Conservation (phyloP, 495 filamentous ascomycete genomes). For the Podospora tetraspora region DNA sequence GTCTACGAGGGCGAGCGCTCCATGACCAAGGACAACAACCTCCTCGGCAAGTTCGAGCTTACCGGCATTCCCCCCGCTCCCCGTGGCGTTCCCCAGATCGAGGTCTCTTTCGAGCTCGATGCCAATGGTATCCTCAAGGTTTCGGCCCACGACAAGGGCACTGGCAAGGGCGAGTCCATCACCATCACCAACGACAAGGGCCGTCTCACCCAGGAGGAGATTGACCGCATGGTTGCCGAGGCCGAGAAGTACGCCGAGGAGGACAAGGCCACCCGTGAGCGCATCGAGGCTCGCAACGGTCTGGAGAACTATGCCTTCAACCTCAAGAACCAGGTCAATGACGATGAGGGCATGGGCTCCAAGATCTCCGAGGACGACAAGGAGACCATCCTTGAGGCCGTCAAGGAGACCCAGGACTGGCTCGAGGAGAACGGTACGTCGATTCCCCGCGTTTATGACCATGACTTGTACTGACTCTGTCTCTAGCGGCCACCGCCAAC, state of each 20-base stretch:
- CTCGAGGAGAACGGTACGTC: slow-evolving; percentile 75
- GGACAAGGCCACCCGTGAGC: slow-evolving; percentile 93
- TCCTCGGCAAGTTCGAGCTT: slow-evolving; percentile 96
- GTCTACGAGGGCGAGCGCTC: slow-evolving; percentile 95
- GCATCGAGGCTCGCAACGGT: slow-evolving; percentile 91
- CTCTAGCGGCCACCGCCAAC: slow-evolving; percentile 62
- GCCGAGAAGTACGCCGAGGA: slow-evolving; percentile 98
- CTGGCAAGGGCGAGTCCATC: slow-evolving; percentile 92
- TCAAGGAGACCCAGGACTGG: slow-evolving; percentile 98
- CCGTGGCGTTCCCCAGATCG: slow-evolving; percentile 94
- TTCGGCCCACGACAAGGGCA: slow-evolving; percentile 91
- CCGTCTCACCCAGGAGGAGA: slow-evolving; percentile 90
- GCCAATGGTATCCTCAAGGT: slow-evolving; percentile 98
- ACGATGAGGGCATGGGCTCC: slow-evolving; percentile 89
- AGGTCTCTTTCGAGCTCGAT: slow-evolving; percentile 95
- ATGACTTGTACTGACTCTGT: slow-evolving; percentile 19
- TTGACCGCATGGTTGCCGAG: slow-evolving; percentile 95
- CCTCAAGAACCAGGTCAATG: slow-evolving; percentile 98
- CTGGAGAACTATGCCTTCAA: slow-evolving; percentile 96
- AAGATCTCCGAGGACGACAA: slow-evolving; percentile 99
- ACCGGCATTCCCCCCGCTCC: slow-evolving; percentile 91
- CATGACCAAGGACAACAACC: slow-evolving; percentile 95
- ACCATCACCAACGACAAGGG: slow-evolving; percentile 99
- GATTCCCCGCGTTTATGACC: neutral
- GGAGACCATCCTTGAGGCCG: slow-evolving; percentile 90